These are phyloP conservation scores for Zygotorulaspora mrakii DNA, from an alignment of 1,139 yeast species.

Conservation along the genomic window DNA sequence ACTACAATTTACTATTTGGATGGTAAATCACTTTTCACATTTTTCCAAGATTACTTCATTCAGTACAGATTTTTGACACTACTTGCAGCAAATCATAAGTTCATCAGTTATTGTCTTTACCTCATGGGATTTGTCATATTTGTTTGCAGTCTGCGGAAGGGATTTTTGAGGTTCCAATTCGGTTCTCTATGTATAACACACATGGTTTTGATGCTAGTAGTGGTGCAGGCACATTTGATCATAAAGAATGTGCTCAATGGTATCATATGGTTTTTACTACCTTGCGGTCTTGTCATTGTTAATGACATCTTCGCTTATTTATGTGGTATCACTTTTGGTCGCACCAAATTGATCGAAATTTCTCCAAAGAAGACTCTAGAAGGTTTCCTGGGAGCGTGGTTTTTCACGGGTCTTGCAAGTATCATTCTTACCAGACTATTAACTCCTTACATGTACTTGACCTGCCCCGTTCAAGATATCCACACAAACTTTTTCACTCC, in stretches of 20 bases:
- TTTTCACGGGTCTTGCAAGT: slow-evolving; percentile 80
- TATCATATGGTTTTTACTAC: slow-evolving; percentile 89
- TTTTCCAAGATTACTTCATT: slow-evolving; percentile 38
- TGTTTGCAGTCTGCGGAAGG: slow-evolving; percentile 85
- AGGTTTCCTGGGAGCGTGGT: slow-evolving; percentile 97
- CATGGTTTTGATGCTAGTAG: slow-evolving; percentile 86
- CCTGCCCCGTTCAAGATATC: slow-evolving; percentile 77
- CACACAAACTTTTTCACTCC: slow-evolving; percentile 58
- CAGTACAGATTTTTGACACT: slow-evolving; percentile 44
- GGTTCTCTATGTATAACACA: slow-evolving; percentile 92
- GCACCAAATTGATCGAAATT: slow-evolving; percentile 84
- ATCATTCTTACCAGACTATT: slow-evolving; percentile 60
- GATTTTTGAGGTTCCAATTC: slow-evolving; percentile 86
- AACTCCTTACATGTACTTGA: slow-evolving; percentile 66
- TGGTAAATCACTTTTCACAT: slow-evolving; percentile 75
- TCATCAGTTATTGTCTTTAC: slow-evolving; percentile 78
- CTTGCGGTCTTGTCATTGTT: slow-evolving; percentile 85
- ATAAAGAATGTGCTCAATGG: slow-evolving; percentile 88
- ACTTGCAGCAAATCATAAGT: slow-evolving; percentile 67
- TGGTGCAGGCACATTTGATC: slow-evolving; percentile 90
- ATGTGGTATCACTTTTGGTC: slow-evolving; percentile 96
- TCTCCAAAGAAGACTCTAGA: slow-evolving; percentile 97
- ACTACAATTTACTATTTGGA: slow-evolving; percentile 85
- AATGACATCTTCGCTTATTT: slow-evolving; percentile 95
- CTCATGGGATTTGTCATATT: slow-evolving; percentile 86